phyloP scores from a whole-genome alignment of 495 filamentous ascomycete species.

The Astrocystis sublimbata region DNA sequence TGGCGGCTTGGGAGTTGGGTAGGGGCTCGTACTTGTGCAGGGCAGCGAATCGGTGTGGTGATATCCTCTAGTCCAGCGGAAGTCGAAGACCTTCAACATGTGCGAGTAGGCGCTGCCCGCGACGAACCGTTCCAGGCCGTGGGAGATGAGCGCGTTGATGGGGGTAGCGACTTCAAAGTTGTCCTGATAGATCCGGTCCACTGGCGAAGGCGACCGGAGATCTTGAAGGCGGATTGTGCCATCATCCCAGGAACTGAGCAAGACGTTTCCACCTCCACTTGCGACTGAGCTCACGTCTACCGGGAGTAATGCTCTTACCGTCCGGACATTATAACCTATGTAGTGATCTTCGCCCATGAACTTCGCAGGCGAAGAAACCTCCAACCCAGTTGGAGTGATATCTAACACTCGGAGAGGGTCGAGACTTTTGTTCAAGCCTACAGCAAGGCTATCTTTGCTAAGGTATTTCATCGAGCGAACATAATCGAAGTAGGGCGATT shows the following conservation, averaged over 20 bases:
- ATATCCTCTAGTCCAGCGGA: slow-evolving; percentile 47
- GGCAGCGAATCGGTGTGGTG: slow-evolving; percentile 45
- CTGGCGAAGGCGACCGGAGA: slow-evolving; percentile 37
- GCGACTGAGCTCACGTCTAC: slow-evolving; percentile 31
- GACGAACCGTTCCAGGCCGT: slow-evolving; percentile 46
- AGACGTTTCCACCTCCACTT: slow-evolving; percentile 31
- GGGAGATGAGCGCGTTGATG: slow-evolving; percentile 43
- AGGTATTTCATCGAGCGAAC: slow-evolving; percentile 40
- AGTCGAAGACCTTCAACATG: slow-evolving; percentile 50
- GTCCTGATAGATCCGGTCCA: slow-evolving; percentile 46
- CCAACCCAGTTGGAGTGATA: slow-evolving; percentile 41
- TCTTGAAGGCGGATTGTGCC: slow-evolving; percentile 49
- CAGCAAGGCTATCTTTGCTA: slow-evolving; percentile 36
- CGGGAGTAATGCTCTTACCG: slow-evolving; percentile 41
- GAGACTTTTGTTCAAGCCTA: slow-evolving; percentile 36
- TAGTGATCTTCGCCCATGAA: not conserved
- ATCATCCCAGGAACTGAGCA: slow-evolving; percentile 52
- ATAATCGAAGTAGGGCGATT: slow-evolving; percentile 20
- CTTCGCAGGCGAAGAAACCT: slow-evolving; percentile 26
- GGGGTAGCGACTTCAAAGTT: slow-evolving; percentile 43
- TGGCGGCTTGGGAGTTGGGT: slow-evolving; percentile 34
- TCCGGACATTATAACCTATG: slow-evolving; percentile 16
- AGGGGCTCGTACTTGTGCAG: slow-evolving; percentile 35
- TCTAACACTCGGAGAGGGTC: slow-evolving; percentile 42
- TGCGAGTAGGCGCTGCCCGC: slow-evolving; percentile 38